These are phyloP conservation scores for Calonectria ilicicola DNA, from an alignment of 2,329 filamentous ascomycete genomes.

Conservation along the genomic window DNA sequence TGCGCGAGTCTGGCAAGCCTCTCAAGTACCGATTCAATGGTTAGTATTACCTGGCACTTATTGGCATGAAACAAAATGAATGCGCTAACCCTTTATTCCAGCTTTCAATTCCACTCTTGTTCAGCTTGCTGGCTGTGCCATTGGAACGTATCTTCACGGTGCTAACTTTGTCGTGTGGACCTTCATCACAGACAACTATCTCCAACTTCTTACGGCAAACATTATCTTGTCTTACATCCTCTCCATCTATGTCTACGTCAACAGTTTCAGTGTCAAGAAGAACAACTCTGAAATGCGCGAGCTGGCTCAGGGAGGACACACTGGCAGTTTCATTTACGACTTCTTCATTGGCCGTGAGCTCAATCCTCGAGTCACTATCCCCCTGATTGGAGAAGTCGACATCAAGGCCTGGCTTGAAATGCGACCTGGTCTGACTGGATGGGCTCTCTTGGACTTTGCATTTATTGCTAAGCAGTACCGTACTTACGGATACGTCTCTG, in stretches of 20 bases:
- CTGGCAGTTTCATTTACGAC: constrained; percentile 88
- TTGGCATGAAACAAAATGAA: too few relatives aligned
- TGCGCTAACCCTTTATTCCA: constrained; percentile 46
- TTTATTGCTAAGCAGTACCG: constrained; percentile 90
- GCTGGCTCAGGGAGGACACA: constrained; percentile 81
- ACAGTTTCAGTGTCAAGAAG: constrained; percentile 81
- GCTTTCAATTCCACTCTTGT: constrained; percentile 80
- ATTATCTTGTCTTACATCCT: constrained; percentile 78
- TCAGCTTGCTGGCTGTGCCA: constrained; percentile 74
- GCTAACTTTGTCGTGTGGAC: constrained; percentile 87
- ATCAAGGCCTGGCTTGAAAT: constrained; percentile 91
- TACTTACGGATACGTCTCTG: constrained; percentile 81
- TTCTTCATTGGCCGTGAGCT: constrained; percentile 97
- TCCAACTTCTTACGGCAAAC: constrained; percentile 85
- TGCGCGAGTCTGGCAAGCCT: constrained; percentile 73
- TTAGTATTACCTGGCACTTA: constrained; percentile 45
- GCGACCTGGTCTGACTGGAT: constrained; percentile 87
- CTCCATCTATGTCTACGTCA: constrained; percentile 80
- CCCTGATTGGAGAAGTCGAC: constrained; percentile 84
- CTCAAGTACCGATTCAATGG: constrained; percentile 85
- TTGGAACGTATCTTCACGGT: constrained; percentile 80
- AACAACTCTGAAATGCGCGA: constrained; percentile 78
- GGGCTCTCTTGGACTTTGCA: constrained; percentile 84
- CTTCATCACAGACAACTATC: constrained; percentile 88
- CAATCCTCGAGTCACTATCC: constrained; percentile 84